Base-by-base conservation (phyloP, 106 monocot genomes). In the Dendrobium catenatum region DNA sequence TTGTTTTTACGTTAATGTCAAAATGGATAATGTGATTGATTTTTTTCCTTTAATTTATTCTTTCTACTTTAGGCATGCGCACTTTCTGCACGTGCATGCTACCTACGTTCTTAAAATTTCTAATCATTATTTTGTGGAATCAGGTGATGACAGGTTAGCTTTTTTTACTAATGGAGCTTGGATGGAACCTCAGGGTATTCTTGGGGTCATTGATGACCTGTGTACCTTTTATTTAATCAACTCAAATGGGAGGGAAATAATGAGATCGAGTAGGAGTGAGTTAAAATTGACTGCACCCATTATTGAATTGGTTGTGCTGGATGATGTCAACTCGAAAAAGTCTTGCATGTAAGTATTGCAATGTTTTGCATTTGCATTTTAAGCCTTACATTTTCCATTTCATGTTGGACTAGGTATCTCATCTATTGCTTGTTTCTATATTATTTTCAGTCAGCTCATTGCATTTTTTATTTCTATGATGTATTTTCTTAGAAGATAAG, bases 131-230 rank as follows among this genome's bases (percentile, higher is more conserved):
- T 18, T 87, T 78, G 20, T 84, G 72, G 46, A 47, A 79, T 84
- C 89, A 92, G 94, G 90, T 83, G 84, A 82, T 82, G 94, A 92
- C 74, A 84, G 58, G 51, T 42, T 29, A 49, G 81, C 84, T 70
- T 76, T 70, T 84, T 97, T 94, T 78, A 81, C 81, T 42, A 72
- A 58, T 88, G 96, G 96, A 72, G 83, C 87, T 86, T 97, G 96
- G 96, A 78, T 85, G 77, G 96, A 94, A 86, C 77, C 87, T 88
- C 82, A 84, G 43, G 94, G 90, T 49, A 82, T 97, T 82, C 90
- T 97, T 86, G 94, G 89, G 20, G 80, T 92, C 54, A 79, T 90
- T 82, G 90, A 92, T 88, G 81, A 92, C 75, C 41, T 81, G 67
- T 84, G 84, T 72, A 92, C 80, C 29, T 67, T 97, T 79, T 88